Conservation (phyloP, 2,329 filamentous ascomycete genomes). For the Cytospora mali region DNA sequence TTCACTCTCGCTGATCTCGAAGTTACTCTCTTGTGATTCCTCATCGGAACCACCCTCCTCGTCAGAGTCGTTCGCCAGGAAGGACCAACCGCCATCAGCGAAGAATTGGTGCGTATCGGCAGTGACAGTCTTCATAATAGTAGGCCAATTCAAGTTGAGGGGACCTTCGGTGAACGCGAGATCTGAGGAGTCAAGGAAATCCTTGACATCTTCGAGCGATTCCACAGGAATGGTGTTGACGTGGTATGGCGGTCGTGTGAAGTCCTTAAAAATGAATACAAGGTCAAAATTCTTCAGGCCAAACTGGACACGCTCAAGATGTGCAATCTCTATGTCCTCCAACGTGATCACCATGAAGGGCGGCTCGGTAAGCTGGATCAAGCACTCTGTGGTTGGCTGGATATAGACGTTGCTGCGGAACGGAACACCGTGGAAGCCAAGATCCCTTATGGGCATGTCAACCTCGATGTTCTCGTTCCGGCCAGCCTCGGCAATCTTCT, state of each 20-base stretch:
- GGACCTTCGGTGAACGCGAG: constrained; percentile 94
- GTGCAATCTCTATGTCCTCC: constrained; percentile 93
- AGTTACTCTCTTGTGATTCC: constrained; percentile 88
- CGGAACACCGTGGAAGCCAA: constrained; percentile 95
- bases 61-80: constrained; percentile 85
- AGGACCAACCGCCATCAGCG: constrained; percentile 91
- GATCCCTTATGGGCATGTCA: constrained; percentile 94
- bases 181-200: constrained; percentile 95
- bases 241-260: constrained; percentile 84
- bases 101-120: constrained; percentile 95
- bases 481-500: constrained; percentile 95
- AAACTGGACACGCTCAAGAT: constrained; percentile 94
- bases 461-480: constrained; percentile 89
- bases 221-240: constrained; percentile 99
- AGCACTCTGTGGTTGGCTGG: constrained; percentile 93
- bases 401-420: constrained; percentile 94
- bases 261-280: constrained; percentile 98
- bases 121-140: constrained; percentile 99
- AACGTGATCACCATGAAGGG: constrained; percentile 96
- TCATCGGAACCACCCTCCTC: constrained; percentile 76
- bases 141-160: constrained; percentile 97
- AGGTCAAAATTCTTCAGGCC: constrained; percentile 99
- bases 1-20: constrained; percentile 87
- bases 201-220: constrained; percentile 90
- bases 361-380: constrained; percentile 95